Evolutionary conservation across 2,329 filamentous ascomycete genomes (phyloP).

Genomic region (Mycosphaerella sp.): DNA sequence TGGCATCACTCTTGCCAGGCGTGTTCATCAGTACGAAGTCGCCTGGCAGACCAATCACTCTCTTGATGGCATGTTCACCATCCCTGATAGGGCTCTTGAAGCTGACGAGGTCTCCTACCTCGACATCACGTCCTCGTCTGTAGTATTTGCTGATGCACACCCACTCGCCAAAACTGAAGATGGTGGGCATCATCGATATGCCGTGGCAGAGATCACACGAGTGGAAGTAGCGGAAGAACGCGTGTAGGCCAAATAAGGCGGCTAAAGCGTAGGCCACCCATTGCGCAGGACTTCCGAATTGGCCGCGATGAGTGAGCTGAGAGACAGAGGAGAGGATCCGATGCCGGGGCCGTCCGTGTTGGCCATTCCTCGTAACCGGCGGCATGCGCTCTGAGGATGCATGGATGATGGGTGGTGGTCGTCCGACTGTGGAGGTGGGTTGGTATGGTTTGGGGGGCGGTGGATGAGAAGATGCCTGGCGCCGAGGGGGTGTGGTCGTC

Average conservation of each 20-base stretch:
- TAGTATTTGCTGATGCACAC: conserved; percentile 63
- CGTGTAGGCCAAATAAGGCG: conserved; percentile 2
- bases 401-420: background rate
- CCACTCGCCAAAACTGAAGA: conserved; percentile 60
- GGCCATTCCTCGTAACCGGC: background rate
- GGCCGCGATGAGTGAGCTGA: background rate
- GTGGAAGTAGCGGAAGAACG: conserved; percentile 48
- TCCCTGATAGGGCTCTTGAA: conserved; percentile 65
- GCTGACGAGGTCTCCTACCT: conserved; percentile 77
- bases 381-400: background rate
- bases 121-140: conserved; percentile 59
- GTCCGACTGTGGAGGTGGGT: background rate
- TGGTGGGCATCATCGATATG: conserved; percentile 84
- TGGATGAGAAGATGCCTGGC: background rate
- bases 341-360: background rate
- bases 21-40: conserved; percentile 66
- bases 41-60: conserved; percentile 54
- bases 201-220: conserved; percentile 57
- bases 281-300: background rate
- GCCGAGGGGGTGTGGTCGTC: background rate
- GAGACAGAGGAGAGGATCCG: background rate
- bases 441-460: background rate
- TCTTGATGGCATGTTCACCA: conserved; percentile 59
- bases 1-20: conserved; percentile 42
- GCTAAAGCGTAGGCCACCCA: conserved; percentile 1